These are phyloP conservation scores for Kurtzmaniella quercitrusa DNA, from an alignment of 1,139 yeast genomes.

Conservation along the genomic window DNA sequence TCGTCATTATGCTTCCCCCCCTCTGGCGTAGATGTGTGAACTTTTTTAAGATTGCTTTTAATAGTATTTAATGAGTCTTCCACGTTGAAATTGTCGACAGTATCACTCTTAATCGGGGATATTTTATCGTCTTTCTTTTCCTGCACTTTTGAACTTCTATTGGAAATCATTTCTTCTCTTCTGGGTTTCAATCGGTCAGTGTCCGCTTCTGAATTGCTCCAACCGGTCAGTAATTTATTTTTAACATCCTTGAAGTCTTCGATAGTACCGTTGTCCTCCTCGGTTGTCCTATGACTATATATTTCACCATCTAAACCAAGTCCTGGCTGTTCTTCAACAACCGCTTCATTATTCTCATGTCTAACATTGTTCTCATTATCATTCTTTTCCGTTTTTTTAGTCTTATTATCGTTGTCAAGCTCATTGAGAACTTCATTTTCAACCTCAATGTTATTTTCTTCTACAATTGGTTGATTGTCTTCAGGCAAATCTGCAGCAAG, in stretches of 20 bases:
- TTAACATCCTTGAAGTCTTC: no score
- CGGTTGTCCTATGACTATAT: slow-evolving; percentile 5
- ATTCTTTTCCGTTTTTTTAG: slow-evolving; percentile 3
- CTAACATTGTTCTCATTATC: slow-evolving; percentile 1
- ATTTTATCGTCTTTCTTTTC: not conserved
- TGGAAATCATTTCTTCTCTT: no score
- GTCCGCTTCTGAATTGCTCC: no score
- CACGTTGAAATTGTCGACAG: not conserved
- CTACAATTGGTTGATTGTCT: not conserved
- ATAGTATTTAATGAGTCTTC: not conserved
- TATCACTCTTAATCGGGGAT: slow-evolving; percentile 5
- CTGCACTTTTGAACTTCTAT: not conserved
- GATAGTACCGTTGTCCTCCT: no score
- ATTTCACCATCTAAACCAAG: slow-evolving; percentile 2
- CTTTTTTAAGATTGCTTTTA: not conserved
- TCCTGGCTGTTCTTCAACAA: not conserved
- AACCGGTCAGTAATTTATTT: no score
- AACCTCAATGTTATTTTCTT: slow-evolving; percentile 5
- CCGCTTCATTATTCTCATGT: not conserved
- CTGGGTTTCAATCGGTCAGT: no score
- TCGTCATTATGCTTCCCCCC: not conserved
- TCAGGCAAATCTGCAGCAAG: slow-evolving; percentile 28
- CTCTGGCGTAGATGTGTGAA: not conserved
- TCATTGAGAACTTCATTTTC: slow-evolving; percentile 10
- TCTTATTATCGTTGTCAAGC: slow-evolving; percentile 7